Evolutionary conservation across 768 basidiomycete species (phyloP).

Genomic region (Mycena amicta): DNA sequence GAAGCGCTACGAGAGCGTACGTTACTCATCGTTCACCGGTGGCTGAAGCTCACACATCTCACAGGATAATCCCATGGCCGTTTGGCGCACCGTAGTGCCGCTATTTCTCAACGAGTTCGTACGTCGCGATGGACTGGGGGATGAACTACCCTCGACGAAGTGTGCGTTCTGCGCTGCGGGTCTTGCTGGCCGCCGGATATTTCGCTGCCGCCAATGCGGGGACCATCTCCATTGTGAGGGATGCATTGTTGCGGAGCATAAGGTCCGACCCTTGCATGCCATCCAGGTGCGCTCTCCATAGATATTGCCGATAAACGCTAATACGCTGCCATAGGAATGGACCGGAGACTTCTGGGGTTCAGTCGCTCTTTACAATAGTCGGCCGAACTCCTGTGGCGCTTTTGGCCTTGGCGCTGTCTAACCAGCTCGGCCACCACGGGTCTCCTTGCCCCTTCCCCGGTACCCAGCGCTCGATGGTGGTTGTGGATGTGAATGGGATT

Average conservation of each 20-base stretch:
- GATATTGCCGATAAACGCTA: neutral
- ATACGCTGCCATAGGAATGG: neutral
- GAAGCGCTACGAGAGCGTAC: no score
- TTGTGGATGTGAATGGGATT: neutral
- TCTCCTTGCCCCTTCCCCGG: neutral
- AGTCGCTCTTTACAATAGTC: neutral
- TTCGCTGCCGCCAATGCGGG: neutral
- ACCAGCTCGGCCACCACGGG: neutral
- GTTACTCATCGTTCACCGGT: no score
- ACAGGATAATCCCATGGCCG: neutral
- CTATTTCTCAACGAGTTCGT: neutral
- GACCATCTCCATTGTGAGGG: neutral
- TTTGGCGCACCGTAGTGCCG: neutral
- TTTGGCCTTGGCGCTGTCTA: neutral
- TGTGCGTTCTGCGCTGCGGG: neutral
- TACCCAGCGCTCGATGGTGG: neutral
- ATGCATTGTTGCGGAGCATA: neutral
- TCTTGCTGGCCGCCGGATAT: neutral
- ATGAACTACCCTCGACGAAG: neutral
- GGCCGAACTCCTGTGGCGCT: no score
- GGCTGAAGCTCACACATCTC: no score
- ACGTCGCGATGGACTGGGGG: neutral
- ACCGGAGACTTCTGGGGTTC: neutral
- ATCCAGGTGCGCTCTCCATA: neutral
- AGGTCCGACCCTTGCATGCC: neutral